A percentile compares a stretch with the other conserved stretches of the same genome.
These are phyloP conservation scores for Boletus rubescentipes DNA, from an alignment of 768 basidiomycete genomes.

Conservation along the genomic window DNA sequence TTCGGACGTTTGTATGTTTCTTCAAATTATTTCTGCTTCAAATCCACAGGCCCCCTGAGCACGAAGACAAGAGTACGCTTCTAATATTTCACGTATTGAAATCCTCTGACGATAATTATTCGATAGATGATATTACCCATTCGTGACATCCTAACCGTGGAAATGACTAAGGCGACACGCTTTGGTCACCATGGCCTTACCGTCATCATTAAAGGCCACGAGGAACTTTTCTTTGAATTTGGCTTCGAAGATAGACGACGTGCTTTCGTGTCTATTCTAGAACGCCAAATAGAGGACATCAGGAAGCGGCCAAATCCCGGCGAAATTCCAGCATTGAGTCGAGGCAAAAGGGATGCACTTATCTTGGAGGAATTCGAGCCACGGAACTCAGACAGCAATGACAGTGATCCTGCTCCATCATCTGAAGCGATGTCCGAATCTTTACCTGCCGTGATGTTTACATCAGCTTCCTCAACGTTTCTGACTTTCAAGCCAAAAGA, in stretches of 20 bases:
- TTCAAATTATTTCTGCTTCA: conserved; percentile 93
- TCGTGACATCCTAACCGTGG: conserved; percentile 79
- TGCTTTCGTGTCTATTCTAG: conserved; percentile 71
- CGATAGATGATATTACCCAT: conserved; percentile 92
- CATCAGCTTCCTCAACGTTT: conserved; percentile 93
- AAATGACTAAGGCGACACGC: conserved; percentile 83
- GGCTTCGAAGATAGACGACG: conserved; percentile 75
- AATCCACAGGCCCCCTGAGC: conserved; percentile 78
- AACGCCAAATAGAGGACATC: conserved; percentile 77
- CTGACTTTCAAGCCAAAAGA: conserved; percentile 92
- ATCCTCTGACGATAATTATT: conserved; percentile 1
- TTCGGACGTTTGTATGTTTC: conserved; percentile 89
- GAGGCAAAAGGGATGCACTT: conserved; percentile 67
- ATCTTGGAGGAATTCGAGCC: conserved; percentile 85
- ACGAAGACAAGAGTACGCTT: conserved; percentile 74
- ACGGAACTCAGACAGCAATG: conserved; percentile 33
- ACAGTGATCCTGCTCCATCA: conserved; percentile 44
- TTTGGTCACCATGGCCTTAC: conserved; percentile 90
- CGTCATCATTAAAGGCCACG: conserved; percentile 91
- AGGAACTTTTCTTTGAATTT: conserved; percentile 98
- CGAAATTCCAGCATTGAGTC: conserved; percentile 43
- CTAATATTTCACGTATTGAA: neutral
- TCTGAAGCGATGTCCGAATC: conserved; percentile 65
- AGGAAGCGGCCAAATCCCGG: conserved; percentile 47
- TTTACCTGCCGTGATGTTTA: conserved; percentile 92